These are phyloP conservation scores for Umbilicaria muhlenbergii DNA, from an alignment of 495 filamentous ascomycete genomes.

Conservation along the genomic window DNA sequence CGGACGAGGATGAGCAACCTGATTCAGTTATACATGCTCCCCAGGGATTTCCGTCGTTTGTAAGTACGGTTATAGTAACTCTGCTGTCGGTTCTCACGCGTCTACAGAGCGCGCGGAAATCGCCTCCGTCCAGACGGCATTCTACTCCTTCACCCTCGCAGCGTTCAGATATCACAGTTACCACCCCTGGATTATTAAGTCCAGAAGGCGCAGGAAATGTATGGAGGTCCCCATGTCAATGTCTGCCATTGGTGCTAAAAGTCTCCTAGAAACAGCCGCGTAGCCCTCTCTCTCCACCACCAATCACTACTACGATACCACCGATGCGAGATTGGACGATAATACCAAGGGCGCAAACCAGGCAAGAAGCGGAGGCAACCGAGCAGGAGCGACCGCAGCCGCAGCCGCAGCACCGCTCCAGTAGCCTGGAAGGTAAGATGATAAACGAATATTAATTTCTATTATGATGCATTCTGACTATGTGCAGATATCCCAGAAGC, in stretches of 20 bases:
- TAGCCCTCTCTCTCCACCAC: constrained; percentile 42
- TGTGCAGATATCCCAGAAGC: constrained; percentile 32
- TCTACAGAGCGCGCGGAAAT: constrained; percentile 17
- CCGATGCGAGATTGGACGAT: constrained; percentile 44
- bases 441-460: constrained; percentile 2
- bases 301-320: constrained; percentile 52
- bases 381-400: constrained; percentile 21
- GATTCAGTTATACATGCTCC: constrained; percentile 83
- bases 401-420: constrained; percentile 24
- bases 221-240: constrained; percentile 3
- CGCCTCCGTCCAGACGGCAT: constrained; percentile 15
- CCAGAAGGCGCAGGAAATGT: constrained; percentile 9
- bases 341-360: constrained; percentile 71
- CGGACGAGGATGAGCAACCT: constrained; percentile 53
- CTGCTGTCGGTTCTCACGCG: constrained; percentile 6
- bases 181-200: constrained; percentile 11
- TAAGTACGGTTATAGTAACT: constrained; percentile 22
- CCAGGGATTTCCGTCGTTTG: constrained; percentile 61
- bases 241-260: constrained; percentile 5
- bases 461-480: not conserved
- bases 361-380: constrained; percentile 49
- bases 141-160: constrained; percentile 14
- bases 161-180: constrained; percentile 18
- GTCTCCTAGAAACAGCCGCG: constrained; percentile 5
- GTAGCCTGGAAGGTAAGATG: constrained; percentile 58